Evolutionary conservation across 106 monocot species (phyloP).

Genomic region (Gastrodia elata): DNA sequence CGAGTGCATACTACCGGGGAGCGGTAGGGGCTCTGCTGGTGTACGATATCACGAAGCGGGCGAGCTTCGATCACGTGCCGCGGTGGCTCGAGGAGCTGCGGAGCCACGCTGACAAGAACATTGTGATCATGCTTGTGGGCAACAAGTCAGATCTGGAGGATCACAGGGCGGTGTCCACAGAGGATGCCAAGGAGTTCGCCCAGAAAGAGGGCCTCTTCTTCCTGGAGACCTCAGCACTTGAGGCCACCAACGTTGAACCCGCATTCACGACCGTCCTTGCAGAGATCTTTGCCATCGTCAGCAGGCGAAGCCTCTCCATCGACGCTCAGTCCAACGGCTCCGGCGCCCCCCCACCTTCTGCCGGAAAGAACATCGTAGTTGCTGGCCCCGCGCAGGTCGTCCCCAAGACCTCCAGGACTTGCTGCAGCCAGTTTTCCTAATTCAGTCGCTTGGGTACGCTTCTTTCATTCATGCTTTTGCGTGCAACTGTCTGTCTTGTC

Average conservation of each 20-base stretch:
- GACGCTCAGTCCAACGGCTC: conserved; percentile 17
- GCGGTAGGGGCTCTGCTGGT: conserved; percentile 88
- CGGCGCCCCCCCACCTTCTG: conserved; percentile 23
- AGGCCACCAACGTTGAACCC: conserved; percentile 66
- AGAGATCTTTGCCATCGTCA: conserved; percentile 76
- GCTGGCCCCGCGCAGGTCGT: conserved; percentile 87
- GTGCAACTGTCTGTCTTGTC: neutral
- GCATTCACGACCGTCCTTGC: conserved; percentile 75
- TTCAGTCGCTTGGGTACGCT: neutral
- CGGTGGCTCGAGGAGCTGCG: conserved; percentile 91
- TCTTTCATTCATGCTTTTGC: neutral
- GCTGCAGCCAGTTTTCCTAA: conserved; percentile 52
- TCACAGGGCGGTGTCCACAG: conserved; percentile 51
- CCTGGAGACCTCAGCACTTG: conserved; percentile 83
- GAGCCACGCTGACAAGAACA: conserved; percentile 86
- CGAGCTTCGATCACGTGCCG: conserved; percentile 89
- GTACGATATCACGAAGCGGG: conserved; percentile 90
- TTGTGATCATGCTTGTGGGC: conserved; percentile 85
- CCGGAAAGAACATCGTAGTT: conserved; percentile 72
- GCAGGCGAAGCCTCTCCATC: conserved; percentile 54
- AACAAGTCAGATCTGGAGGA: conserved; percentile 89
- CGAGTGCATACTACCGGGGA: conserved; percentile 92
- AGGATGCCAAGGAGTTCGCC: conserved; percentile 89
- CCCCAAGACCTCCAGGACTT: conserved; percentile 54
- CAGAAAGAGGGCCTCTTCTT: conserved; percentile 88